Conservation (phyloP, 208 protist species). For the Strigomonas culicis region DNA sequence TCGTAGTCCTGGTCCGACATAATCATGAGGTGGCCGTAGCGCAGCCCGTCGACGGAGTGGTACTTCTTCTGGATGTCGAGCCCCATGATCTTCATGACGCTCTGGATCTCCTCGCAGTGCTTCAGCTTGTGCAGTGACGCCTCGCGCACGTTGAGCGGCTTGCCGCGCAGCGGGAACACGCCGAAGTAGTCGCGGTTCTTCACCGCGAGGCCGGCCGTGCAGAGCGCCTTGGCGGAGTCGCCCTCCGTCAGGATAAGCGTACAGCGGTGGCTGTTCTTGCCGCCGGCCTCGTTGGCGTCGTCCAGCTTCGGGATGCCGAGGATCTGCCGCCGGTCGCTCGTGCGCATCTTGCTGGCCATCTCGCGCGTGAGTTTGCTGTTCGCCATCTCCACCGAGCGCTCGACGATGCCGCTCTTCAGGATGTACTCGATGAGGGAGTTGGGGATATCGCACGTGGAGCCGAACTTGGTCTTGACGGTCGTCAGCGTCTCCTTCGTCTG, state of each 20-base stretch:
- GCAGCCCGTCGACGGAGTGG: conserved; percentile 79
- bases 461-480: conserved; percentile 94
- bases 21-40: conserved; percentile 99
- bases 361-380: conserved; percentile 94
- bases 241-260: conserved; percentile 99
- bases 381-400: conserved; percentile 94
- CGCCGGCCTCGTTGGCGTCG: conserved; percentile 99
- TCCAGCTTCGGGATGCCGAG: conserved; percentile 99
- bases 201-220: conserved; percentile 96
- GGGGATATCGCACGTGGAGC: conserved; percentile 94
- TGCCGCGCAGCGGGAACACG: conserved; percentile 99
- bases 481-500: conserved; percentile 99
- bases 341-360: conserved; percentile 79
- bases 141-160: conserved; percentile 99
- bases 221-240: conserved; percentile 98
- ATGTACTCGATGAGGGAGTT: conserved; percentile 95
- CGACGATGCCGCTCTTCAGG: conserved; percentile 94
- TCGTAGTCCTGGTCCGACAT: conserved; percentile 99
- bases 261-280: conserved; percentile 93
- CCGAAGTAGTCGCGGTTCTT: conserved; percentile 99
- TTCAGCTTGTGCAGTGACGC: conserved; percentile 92
- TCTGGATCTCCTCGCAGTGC: conserved; percentile 96
- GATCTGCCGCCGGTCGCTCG: conserved; percentile 77
- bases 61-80: conserved; percentile 94
- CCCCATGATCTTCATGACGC: conserved; percentile 95